Evolutionary conservation across 108 stramenopile species (phyloP).

Genomic region (Nannochloropsis oceanica): DNA sequence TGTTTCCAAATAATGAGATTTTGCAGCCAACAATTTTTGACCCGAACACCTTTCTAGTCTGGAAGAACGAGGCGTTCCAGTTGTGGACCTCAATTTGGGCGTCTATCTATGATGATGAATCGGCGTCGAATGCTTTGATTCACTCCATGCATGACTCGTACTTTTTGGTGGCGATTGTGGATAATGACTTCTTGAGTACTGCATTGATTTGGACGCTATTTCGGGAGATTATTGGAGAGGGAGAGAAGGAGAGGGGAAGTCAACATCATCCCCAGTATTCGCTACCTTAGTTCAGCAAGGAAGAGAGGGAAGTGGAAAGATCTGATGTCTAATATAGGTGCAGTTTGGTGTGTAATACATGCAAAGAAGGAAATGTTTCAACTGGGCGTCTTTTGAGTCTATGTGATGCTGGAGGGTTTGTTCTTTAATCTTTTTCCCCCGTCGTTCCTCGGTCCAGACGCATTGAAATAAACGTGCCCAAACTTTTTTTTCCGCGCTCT

Average conservation of each 20-base stretch:
- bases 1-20: constrained; percentile 72
- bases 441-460: too few relatives aligned
- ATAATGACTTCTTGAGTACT: constrained; percentile 62
- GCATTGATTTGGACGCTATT: neutral
- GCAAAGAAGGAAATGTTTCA: neutral
- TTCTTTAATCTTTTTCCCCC: too few relatives aligned
- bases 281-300: neutral
- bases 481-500: too few relatives aligned
- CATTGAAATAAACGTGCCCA: too few relatives aligned
- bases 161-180: constrained; percentile 80
- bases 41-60: constrained; percentile 62
- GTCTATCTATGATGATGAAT: constrained; percentile 72
- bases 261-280: neutral
- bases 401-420: too few relatives aligned
- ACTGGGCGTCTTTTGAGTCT: too few relatives aligned
- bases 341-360: neutral
- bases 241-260: neutral
- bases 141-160: constrained; percentile 71
- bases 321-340: too few relatives aligned
- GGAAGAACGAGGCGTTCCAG: constrained; percentile 75
- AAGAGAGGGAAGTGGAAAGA: neutral
- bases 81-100: constrained; percentile 85
- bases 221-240: neutral
- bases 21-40: constrained; percentile 96
- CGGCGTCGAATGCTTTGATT: constrained; percentile 55